These are phyloP conservation scores for Fusarium sp. DNA, from an alignment of 2,329 filamentous ascomycete species.

Conservation along the genomic window DNA sequence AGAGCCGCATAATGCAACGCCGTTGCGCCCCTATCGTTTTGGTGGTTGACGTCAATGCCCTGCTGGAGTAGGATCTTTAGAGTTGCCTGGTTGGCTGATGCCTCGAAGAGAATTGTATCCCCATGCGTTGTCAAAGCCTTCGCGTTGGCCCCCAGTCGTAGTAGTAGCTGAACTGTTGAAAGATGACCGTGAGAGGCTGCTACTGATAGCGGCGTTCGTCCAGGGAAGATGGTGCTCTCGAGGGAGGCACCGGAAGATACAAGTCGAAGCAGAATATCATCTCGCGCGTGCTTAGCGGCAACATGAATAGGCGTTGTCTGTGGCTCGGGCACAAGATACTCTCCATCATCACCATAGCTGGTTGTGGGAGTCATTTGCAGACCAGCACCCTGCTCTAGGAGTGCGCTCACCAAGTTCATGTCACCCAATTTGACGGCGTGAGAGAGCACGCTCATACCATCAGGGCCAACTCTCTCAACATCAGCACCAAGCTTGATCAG, in stretches of 20 bases:
- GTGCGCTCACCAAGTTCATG: conserved; percentile 35
- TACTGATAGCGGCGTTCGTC: conserved; percentile 41
- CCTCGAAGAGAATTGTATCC: conserved; percentile 44
- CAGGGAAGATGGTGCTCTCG: conserved; percentile 45
- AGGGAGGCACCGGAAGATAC: conserved; percentile 41
- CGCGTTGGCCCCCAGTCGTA: conserved; percentile 41
- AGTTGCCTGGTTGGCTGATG: conserved; percentile 42
- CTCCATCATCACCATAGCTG: conserved; percentile 20
- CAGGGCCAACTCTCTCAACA: conserved; percentile 40
- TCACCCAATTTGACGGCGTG: conserved; percentile 45
- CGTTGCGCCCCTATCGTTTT: conserved; percentile 44
- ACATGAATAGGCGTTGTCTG: conserved; percentile 43
- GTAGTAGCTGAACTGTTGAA: conserved; percentile 42
- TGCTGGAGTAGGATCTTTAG: conserved; percentile 43
- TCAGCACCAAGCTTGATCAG: conserved; percentile 44
- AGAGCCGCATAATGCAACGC: conserved; percentile 45
- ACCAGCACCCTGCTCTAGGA: conserved; percentile 41
- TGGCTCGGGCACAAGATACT: conserved; percentile 42
- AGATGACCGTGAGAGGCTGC: conserved; percentile 44
- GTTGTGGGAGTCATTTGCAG: conserved; percentile 23
- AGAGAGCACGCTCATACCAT: conserved; percentile 46
- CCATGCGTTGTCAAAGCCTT: conserved; percentile 42
- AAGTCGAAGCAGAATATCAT: conserved; percentile 41
- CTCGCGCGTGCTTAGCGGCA: conserved; percentile 44
- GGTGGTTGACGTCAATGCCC: conserved; percentile 43